These are phyloP conservation scores for Diplodia seriata DNA, from an alignment of 2,329 filamentous ascomycete species.

Conservation along the genomic window DNA sequence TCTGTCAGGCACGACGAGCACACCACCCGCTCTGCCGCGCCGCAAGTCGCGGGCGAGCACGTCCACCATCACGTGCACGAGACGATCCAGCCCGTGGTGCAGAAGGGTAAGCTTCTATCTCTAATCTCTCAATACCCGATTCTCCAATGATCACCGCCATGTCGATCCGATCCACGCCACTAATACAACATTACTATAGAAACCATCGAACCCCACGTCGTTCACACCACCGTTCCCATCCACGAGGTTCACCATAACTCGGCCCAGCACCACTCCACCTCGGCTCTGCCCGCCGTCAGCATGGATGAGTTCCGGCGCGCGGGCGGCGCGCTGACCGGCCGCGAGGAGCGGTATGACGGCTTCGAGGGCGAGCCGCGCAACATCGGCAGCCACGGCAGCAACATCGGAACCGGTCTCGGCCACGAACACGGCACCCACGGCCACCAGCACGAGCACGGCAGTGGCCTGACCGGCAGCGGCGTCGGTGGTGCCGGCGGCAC, in stretches of 20 bases:
- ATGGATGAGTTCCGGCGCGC: slow-evolving; percentile 68
- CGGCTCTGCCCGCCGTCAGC: slow-evolving; percentile 68
- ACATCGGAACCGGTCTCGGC: slow-evolving; percentile 17
- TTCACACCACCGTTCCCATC: slow-evolving; percentile 75
- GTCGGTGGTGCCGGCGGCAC: too few species aligned
- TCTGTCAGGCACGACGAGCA: slow-evolving; percentile 55
- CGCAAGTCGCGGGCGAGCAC: slow-evolving; percentile 66
- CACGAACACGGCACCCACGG: background rate
- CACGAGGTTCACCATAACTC: slow-evolving; percentile 75
- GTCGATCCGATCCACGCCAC: too few species aligned
- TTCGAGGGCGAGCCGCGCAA: slow-evolving; percentile 68
- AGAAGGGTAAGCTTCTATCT: slow-evolving; percentile 55
- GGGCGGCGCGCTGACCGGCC: slow-evolving; percentile 62
- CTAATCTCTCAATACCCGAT: background rate
- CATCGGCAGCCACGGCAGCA: slow-evolving; percentile 44
- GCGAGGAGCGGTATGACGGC: slow-evolving; percentile 63
- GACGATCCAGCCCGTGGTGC: slow-evolving; percentile 72
- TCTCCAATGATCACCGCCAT: background rate
- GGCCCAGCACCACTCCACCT: slow-evolving; percentile 69
- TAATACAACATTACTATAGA: slow-evolving; percentile 47
- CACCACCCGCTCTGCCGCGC: slow-evolving; percentile 57
- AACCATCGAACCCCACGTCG: slow-evolving; percentile 68
- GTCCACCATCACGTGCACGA: slow-evolving; percentile 72
- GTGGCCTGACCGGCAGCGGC: background rate
- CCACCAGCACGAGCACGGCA: background rate